phyloP scores from a whole-genome alignment of 331 rosid species.

The Quercus lobata region DNA sequence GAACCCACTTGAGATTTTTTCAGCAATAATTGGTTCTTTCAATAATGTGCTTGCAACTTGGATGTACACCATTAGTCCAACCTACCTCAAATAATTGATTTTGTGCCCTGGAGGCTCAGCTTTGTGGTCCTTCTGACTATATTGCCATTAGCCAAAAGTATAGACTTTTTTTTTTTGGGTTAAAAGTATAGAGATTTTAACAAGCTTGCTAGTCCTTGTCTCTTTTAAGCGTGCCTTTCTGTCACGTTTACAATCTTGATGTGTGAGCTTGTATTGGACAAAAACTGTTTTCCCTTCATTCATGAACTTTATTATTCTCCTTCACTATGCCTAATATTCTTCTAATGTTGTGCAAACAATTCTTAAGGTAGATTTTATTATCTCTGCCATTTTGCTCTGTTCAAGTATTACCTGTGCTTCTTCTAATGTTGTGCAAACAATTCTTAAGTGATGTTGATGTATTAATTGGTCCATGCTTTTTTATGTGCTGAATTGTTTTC shows the following conservation, averaged over 20 bases:
- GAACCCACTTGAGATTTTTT: neutral
- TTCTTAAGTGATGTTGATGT: neutral
- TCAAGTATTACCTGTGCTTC: neutral
- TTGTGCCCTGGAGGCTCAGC: neutral
- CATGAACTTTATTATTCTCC: neutral
- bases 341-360: slow-evolving; percentile 84
- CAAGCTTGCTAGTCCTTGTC: neutral
- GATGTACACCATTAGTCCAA: neutral
- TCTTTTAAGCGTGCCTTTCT: neutral
- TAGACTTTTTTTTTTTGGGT: neutral
- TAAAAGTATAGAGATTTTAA: neutral
- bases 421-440: no score
- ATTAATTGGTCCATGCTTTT: neutral
- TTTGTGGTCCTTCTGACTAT: neutral
- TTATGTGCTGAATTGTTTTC: neutral
- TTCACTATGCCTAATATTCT: slow-evolving; percentile 20
- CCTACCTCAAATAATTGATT: no score
- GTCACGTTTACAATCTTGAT: neutral
- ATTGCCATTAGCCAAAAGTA: neutral
- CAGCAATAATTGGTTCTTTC: neutral
- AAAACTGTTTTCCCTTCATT: neutral
- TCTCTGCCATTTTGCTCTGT: neutral
- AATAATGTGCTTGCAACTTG: neutral
- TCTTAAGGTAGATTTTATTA: slow-evolving; percentile 52
- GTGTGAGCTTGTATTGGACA: neutral